Conservation (phyloP, 352 stramenopile species). For the Phytophthora constricta region DNA sequence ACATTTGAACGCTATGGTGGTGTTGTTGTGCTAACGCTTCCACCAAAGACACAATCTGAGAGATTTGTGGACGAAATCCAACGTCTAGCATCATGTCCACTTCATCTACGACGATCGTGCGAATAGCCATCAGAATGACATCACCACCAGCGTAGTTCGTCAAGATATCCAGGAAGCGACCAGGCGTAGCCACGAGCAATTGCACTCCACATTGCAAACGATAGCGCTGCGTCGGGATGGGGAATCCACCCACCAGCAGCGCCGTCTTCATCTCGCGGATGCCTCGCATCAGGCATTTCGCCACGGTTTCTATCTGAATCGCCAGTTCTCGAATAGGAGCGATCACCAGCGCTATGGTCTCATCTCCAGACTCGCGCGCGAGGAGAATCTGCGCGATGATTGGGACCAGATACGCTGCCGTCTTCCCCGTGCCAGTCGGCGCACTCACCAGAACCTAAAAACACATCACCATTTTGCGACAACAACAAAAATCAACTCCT, state of each 20-base stretch:
- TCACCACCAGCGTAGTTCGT: slow-evolving; percentile 40
- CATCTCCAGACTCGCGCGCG: slow-evolving; percentile 15
- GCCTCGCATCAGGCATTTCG: slow-evolving; percentile 61
- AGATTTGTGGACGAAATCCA: slow-evolving; percentile 60
- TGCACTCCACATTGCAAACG: slow-evolving; percentile 63
- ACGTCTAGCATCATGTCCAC: slow-evolving; percentile 77
- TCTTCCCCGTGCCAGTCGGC: slow-evolving; percentile 79
- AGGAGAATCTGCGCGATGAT: slow-evolving; percentile 49
- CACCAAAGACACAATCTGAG: slow-evolving; percentile 53
- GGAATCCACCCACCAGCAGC: slow-evolving; percentile 66
- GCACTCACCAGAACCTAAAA: slow-evolving; percentile 60
- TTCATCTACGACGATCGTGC: slow-evolving; percentile 71
- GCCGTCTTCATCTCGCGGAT: slow-evolving; percentile 74
- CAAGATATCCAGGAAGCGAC: slow-evolving; percentile 63
- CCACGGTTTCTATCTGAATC: slow-evolving; percentile 73
- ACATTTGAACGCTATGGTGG: slow-evolving; percentile 38
- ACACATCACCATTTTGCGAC: too few species aligned
- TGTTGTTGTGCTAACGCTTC: slow-evolving; percentile 1
- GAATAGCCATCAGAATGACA: slow-evolving; percentile 25
- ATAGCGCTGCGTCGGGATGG: slow-evolving; percentile 73
- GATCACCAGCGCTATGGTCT: slow-evolving; percentile 52
- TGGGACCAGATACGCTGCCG: slow-evolving; percentile 68
- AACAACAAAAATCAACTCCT: neutral
- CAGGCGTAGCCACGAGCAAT: slow-evolving; percentile 70
- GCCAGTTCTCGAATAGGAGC: slow-evolving; percentile 75